Conservation (phyloP, 2,329 filamentous ascomycete genomes). For the Hypocreales sp. region DNA sequence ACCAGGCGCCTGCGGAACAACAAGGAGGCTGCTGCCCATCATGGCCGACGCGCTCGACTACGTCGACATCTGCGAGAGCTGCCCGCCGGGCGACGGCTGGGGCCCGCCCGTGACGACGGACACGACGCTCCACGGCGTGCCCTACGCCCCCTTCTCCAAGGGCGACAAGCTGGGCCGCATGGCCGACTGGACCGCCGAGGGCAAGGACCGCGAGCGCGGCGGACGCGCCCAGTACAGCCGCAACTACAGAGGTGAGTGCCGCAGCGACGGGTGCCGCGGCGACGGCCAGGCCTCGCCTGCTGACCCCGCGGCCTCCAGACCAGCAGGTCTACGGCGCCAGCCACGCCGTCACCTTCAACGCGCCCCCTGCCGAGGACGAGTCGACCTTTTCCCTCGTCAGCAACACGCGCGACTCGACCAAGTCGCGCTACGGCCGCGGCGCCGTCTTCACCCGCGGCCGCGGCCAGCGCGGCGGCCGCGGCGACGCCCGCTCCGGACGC, state of each 20-base stretch:
- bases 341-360: constrained; percentile 72
- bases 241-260: constrained; percentile 68
- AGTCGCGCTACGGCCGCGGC: constrained; percentile 78
- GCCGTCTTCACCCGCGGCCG: constrained; percentile 81
- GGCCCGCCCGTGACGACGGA: constrained; percentile 70
- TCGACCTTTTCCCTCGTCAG: constrained; percentile 96
- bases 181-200: constrained; percentile 93
- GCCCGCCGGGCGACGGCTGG: constrained; percentile 70
- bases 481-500: constrained; percentile 42
- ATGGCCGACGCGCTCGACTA: constrained; percentile 41
- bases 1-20: no score
- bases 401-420: constrained; percentile 74
- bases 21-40: constrained; percentile 8
- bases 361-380: constrained; percentile 88
- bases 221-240: constrained; percentile 82
- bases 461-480: constrained; percentile 58
- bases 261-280: background rate
- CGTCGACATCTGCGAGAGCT: constrained; percentile 51
- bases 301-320: constrained; percentile 33
- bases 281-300: background rate
- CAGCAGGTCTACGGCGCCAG: constrained; percentile 95
- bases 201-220: constrained; percentile 68
- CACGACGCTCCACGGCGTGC: constrained; percentile 84
- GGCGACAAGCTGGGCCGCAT: constrained; percentile 97
- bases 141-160: constrained; percentile 96